Evolutionary conservation across 148 eudicot genomes (phyloP).

Genomic region (Pharnaceum exiguum): DNA sequence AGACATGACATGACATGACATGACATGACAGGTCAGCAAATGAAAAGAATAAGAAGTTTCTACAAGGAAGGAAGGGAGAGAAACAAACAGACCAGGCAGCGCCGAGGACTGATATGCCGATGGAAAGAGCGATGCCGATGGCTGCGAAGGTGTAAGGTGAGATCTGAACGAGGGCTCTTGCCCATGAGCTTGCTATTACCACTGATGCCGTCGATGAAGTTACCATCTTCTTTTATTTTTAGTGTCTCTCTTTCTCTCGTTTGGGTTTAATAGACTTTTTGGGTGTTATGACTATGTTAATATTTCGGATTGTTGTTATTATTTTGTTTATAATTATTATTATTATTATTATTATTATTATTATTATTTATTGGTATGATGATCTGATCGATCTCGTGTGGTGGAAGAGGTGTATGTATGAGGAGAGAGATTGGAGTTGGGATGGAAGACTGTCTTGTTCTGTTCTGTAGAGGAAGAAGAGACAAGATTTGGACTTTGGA

Average conservation of each 20-base stretch:
- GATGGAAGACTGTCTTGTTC: too few relatives aligned
- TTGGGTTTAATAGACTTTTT: background rate
- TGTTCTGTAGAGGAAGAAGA: too few relatives aligned
- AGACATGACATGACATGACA: background rate
- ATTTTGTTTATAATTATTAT: background rate
- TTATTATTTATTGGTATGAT: too few relatives aligned
- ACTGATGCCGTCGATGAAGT: constrained; percentile 1
- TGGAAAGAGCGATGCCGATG: constrained; percentile 86
- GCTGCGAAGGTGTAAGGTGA: constrained; percentile 91
- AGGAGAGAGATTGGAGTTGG: too few relatives aligned
- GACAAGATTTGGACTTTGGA: too few relatives aligned
- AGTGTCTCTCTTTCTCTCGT: background rate
- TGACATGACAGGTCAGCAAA: too few relatives aligned
- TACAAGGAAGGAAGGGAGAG: background rate
- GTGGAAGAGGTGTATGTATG: too few relatives aligned
- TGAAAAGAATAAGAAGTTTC: too few relatives aligned
- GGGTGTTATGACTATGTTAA: constrained; percentile 8
- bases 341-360: too few relatives aligned
- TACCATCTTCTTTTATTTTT: constrained; percentile 15
- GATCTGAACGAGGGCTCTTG: constrained; percentile 70
- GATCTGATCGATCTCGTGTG: too few relatives aligned
- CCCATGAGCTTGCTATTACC: constrained; percentile 61
- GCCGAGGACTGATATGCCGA: constrained; percentile 94
- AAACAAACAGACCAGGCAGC: constrained; percentile 69
- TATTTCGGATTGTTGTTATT: background rate